A percentile compares a stretch with the other conserved stretches of the same genome.
phyloP scores from a whole-genome alignment of 2,329 filamentous ascomycete species.

The Cephalotrichum gorgonifer region DNA sequence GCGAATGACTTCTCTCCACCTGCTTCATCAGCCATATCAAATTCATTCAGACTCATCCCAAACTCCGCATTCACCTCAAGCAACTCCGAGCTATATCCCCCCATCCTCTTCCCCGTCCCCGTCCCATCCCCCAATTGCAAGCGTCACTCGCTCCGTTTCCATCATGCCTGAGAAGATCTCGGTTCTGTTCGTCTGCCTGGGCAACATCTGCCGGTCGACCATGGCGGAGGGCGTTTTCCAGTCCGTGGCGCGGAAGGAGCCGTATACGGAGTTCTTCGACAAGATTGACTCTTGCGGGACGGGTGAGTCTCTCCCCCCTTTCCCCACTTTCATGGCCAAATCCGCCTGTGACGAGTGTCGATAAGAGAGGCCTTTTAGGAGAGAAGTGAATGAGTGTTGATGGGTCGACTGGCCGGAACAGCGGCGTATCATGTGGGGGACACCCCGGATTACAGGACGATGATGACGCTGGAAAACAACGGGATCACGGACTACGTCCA shows the following conservation, averaged over 20 bases:
- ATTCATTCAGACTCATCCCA: too few species aligned
- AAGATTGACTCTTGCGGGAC: conserved; percentile 85
- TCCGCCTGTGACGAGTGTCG: neutral
- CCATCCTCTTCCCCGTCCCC: too few species aligned
- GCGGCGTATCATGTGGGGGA: conserved; percentile 76
- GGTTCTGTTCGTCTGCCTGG: conserved; percentile 90
- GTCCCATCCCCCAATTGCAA: too few species aligned
- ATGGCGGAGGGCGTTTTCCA: conserved; percentile 96
- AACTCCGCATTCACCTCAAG: too few species aligned
- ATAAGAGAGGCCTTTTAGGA: neutral
- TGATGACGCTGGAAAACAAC: conserved; percentile 64
- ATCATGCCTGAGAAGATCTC: conserved; percentile 33
- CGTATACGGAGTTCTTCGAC: conserved; percentile 49
- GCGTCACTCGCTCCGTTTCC: neutral
- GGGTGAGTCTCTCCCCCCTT: conserved; percentile 24
- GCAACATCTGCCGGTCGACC: conserved; percentile 89
- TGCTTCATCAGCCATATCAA: too few species aligned
- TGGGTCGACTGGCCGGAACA: conserved; percentile 13
- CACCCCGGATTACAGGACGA: conserved; percentile 65
- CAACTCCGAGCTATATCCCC: too few species aligned
- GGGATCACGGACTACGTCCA: conserved; percentile 72
- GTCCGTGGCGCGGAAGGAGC: conserved; percentile 51
- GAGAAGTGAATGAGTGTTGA: neutral
- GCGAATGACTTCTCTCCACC: too few species aligned
- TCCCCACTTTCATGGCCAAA: neutral